Conservation (phyloP, 2,329 filamentous ascomycete species). For the Penicillium corylophilum region DNA sequence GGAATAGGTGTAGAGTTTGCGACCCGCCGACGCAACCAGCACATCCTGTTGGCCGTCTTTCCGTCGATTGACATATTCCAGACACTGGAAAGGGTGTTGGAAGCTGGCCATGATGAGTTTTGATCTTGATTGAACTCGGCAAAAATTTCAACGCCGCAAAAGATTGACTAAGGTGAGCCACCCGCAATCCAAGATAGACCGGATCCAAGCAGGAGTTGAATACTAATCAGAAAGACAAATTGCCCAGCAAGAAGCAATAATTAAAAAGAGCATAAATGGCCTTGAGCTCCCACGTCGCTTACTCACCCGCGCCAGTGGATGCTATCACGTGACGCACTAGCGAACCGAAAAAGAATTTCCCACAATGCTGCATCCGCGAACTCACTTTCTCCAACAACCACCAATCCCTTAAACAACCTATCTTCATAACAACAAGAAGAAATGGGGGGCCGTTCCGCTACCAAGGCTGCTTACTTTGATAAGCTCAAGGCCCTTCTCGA, state of each 20-base stretch:
- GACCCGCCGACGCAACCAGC: constrained; percentile 72
- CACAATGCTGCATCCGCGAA: constrained; percentile 20
- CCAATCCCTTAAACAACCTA: constrained; percentile 91
- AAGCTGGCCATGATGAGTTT: constrained; percentile 32
- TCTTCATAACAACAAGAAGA: constrained; percentile 88
- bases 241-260: not conserved
- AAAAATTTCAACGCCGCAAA: constrained; percentile 12
- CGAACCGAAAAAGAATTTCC: constrained; percentile 39
- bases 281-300: not conserved
- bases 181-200: not conserved
- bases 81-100: constrained; percentile 62
- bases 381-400: constrained; percentile 24
- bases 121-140: constrained; percentile 6
- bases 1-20: constrained; percentile 67
- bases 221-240: not conserved
- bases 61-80: constrained; percentile 44
- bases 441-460: constrained; percentile 95
- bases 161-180: not conserved
- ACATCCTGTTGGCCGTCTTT: constrained; percentile 40
- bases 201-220: not conserved
- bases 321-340: constrained; percentile 34
- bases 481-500: constrained; percentile 98
- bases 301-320: not conserved
- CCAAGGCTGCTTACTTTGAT: constrained; percentile 98
- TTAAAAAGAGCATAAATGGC: not conserved